Base-by-base conservation (phyloP, 495 filamentous ascomycete genomes). In the Podospora tetraspora region DNA sequence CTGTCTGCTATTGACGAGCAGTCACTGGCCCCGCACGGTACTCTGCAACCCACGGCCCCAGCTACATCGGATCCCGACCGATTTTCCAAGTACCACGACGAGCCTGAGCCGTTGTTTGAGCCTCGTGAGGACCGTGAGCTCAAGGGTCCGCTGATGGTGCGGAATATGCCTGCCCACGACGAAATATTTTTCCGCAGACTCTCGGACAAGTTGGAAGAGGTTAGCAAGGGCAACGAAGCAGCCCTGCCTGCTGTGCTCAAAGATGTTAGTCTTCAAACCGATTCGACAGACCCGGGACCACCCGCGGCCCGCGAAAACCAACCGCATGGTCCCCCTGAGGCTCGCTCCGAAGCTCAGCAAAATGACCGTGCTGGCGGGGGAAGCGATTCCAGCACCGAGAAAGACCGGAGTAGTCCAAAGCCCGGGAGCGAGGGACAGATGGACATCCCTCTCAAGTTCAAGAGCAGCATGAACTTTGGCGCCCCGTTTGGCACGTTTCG, bases 401-500 rank as follows among this genome's bases (percentile, higher is more conserved):
- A 70, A 58, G 70, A 67, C 2, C 60, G 32, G 73, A 71, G 64
- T 52, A 43, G 79, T 64, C 60, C 70, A 64, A 68, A 57, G 67
- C 71, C 69, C 61, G 76, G 77, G 32, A 78, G 75, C 5, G 79
- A 84, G n/a, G 81, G 82, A 62, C 75, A 75, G 34, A 60, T 71
- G 9, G 85, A 87, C 16, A 80, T 88, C 24, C 84, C 85, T 52
- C 76, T 89, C 56, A 88, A 84, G 74, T 78, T 90, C 69, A 88
- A 81, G 66, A 78, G 77, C 19, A 82, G 83, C n/a, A 86, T 78
- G 61, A 90, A 90, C 74, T 90, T 90, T 79, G 88, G 88, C 22
- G 73, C 76, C 6, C 78, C 78, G 6, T 76, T 79, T 61, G 78
- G 78, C 21, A 76, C 68, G 61, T 66, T 71, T 21, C 72, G 69